Evolutionary conservation across 805 yeast genomes (phyloP).

Genomic region (Barnettozyma botsteinii): DNA sequence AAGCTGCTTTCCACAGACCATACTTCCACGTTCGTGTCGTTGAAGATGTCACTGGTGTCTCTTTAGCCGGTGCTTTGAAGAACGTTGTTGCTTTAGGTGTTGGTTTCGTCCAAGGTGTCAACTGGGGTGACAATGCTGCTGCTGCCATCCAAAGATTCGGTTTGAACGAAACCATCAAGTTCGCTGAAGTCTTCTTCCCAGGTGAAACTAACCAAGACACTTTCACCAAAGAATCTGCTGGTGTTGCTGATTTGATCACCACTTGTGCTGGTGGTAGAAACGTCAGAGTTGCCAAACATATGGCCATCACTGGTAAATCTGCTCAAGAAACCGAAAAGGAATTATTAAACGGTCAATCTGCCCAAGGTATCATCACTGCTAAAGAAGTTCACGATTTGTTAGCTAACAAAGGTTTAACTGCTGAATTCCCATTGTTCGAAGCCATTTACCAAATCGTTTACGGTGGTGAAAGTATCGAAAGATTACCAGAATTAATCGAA

Average conservation of each 20-base stretch:
- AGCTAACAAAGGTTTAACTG: conserved; percentile 24
- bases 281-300: conserved; percentile 80
- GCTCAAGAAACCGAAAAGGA: conserved; percentile 82
- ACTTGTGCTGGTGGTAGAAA: conserved; percentile 98
- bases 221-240: conserved; percentile 90
- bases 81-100: conserved; percentile 95
- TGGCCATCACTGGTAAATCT: conserved; percentile 72
- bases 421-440: conserved; percentile 67
- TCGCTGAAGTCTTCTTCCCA: conserved; percentile 79
- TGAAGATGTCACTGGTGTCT: conserved; percentile 92
- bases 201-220: conserved; percentile 43
- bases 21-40: conserved; percentile 95
- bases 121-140: conserved; percentile 99
- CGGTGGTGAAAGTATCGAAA: conserved; percentile 66
- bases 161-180: conserved; percentile 79
- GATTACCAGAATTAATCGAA: conserved; percentile 68
- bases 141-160: conserved; percentile 98
- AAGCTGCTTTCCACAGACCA: conserved; percentile 89
- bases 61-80: conserved; percentile 95
- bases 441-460: conserved; percentile 77
- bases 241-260: conserved; percentile 97
- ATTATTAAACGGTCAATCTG: conserved; percentile 89
- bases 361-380: conserved; percentile 91
- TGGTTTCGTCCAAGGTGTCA: conserved; percentile 95
- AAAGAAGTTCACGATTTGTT: conserved; percentile 78